A percentile compares a stretch with the other conserved stretches of the same genome.
These are phyloP conservation scores for Pisolithus orientalis DNA, from an alignment of 768 basidiomycete genomes.

Conservation along the genomic window DNA sequence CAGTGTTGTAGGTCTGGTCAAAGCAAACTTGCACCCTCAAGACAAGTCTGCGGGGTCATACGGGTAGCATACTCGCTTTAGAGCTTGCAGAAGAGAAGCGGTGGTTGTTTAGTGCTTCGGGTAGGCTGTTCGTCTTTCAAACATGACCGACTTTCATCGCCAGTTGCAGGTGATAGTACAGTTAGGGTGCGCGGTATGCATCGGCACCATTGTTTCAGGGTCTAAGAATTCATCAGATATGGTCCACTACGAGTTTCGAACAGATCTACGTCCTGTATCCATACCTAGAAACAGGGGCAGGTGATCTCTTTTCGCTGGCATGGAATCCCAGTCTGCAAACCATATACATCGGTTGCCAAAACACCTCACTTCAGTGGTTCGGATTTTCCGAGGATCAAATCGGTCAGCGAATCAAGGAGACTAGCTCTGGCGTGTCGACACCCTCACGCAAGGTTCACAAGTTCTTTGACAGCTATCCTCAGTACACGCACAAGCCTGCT, in stretches of 20 bases:
- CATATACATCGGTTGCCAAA: constrained; percentile 85
- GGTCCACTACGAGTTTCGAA: constrained; percentile 66
- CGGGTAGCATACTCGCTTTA: constrained; percentile 76
- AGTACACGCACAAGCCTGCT: constrained; percentile 59
- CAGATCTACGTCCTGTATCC: constrained; percentile 72
- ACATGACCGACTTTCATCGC: background rate
- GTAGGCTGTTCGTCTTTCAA: constrained; percentile 29
- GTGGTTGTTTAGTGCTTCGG: constrained; percentile 90
- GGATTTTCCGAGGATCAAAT: constrained; percentile 37
- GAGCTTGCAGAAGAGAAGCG: constrained; percentile 67
- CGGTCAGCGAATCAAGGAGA: constrained; percentile 1
- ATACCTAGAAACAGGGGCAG: constrained; percentile 72
- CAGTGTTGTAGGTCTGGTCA: constrained; percentile 70
- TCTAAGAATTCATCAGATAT: constrained; percentile 46
- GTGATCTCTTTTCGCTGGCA: constrained; percentile 80
- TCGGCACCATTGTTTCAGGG: background rate
- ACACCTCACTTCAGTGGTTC: constrained; percentile 90
- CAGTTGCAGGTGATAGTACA: constrained; percentile 71
- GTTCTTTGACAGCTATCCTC: constrained; percentile 89
- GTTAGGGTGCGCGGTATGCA: constrained; percentile 51
- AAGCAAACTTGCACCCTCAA: constrained; percentile 63
- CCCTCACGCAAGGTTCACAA: constrained; percentile 61
- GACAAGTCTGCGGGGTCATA: constrained; percentile 70
- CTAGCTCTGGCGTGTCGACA: constrained; percentile 28
- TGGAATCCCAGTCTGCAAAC: constrained; percentile 69